Evolutionary conservation across 2,329 filamentous ascomycete species (phyloP), one percentile per base, ranked within the genome.

Genomic region (Cadophora gregata): DNA sequence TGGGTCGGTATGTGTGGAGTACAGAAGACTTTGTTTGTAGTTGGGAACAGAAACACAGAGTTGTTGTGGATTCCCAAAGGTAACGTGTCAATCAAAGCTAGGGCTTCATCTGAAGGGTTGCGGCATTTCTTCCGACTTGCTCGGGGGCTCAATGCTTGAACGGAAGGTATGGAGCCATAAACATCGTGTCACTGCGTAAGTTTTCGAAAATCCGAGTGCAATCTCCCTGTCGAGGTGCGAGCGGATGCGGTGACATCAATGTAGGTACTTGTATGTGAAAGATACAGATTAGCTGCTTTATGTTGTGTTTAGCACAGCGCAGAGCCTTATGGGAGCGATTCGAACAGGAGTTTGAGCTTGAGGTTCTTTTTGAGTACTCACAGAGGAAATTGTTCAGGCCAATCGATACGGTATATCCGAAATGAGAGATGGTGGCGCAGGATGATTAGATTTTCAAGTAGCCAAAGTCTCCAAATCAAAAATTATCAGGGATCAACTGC

Each of bases 191-290:
- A 60, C 63, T 38, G 63, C 63, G 63, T 56, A 58, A 65, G 31
- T 58, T 53, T n/a, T 25, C 31, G 45, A 45, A 33, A 12, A 36
- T 59, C 56, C 58, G 56, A 61, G 58, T 65, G 58, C 56, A 38
- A 48, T 36, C 19, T 47, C 42, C 19, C 38, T 60, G 33, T 47
- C 42, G 47, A 65, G 56, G 47, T 42, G 47, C 63, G 36, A 27
- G 8, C 55, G 63, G 58, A 61, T 55, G 48, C 38, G 47, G 55
- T 59, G 63, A 42, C 24, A 48, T 42, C 14, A 19, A 55, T 45
- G 45, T 64, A 65, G 55, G 62, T 64, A 64, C 55, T 4, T 36
- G 55, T 58, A 47, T 60, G 45, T 38, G 53, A 64, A 59, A 59
- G 48, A 21, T 12, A 21, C 38, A 42, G n/a, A 38, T 48, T 29